Conservation (phyloP, 371 early-diverging fungal genomes). For the Mortierella sp. region DNA sequence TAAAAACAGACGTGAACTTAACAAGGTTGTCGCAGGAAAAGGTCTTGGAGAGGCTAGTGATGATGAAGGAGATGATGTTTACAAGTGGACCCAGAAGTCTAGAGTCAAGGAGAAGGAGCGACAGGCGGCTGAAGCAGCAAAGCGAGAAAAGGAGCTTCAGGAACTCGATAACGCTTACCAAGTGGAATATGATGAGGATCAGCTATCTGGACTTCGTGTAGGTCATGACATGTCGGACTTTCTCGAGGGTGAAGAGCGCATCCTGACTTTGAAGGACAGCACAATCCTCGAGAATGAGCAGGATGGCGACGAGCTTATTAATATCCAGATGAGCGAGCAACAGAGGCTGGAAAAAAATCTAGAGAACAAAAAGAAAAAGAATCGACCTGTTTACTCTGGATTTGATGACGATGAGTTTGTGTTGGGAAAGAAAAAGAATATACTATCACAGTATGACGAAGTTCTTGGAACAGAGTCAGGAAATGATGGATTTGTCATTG, state of each 20-base stretch:
- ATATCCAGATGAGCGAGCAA: constrained; percentile 76
- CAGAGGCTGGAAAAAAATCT: constrained; percentile 77
- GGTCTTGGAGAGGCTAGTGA: constrained; percentile 80
- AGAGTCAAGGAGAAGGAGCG: constrained; percentile 63
- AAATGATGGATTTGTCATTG: constrained; percentile 63
- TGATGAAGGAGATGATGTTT: constrained; percentile 63
- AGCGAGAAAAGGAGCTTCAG: constrained; percentile 60
- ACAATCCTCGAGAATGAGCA: constrained; percentile 80
- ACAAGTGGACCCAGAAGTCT: constrained; percentile 71
- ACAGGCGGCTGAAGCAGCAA: constrained; percentile 59
- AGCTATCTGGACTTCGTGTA: constrained; percentile 83
- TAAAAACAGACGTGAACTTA: constrained; percentile 68
- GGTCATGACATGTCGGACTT: constrained; percentile 82
- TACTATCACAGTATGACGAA: constrained; percentile 91
- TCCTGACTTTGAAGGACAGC: constrained; percentile 90
- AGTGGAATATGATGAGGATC: constrained; percentile 55
- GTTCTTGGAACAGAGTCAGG: constrained; percentile 65
- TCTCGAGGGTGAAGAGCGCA: constrained; percentile 79
- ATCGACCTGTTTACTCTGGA: constrained; percentile 74
- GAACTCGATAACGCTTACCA: constrained; percentile 41
- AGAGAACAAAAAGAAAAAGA: constrained; percentile 82
- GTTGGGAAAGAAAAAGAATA: constrained; percentile 63
- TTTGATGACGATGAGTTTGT: constrained; percentile 86
- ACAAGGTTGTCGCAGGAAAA: constrained; percentile 74
- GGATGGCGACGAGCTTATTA: constrained; percentile 81